phyloP scores from a whole-genome alignment of 805 yeast genomes.

The Maudiozyma serrabonitensis region DNA sequence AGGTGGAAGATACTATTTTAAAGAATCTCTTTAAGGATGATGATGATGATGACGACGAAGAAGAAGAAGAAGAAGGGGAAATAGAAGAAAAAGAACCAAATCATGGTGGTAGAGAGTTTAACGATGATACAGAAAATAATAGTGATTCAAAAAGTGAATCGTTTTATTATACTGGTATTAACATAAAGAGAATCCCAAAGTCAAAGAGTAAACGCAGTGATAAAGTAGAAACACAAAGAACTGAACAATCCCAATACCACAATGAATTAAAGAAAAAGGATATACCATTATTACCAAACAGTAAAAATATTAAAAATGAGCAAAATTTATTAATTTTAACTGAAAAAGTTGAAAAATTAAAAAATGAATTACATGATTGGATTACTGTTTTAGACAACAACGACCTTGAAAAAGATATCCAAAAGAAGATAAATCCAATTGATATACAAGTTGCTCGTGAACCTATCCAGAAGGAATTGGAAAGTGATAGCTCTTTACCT shows the following conservation, averaged over 20 bases:
- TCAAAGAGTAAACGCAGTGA: neutral
- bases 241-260: neutral
- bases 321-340: slow-evolving; percentile 16
- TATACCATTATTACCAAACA: slow-evolving; percentile 17
- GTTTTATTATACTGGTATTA: slow-evolving; percentile 3
- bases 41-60: slow-evolving; percentile 4
- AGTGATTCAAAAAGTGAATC: slow-evolving; percentile 5
- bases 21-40: slow-evolving; percentile 12
- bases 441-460: neutral
- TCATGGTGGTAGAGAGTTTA: neutral
- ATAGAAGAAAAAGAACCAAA: neutral
- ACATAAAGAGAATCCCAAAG: slow-evolving; percentile 1
- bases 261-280: neutral
- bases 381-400: slow-evolving; percentile 13
- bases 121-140: neutral
- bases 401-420: neutral
- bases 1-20: slow-evolving; percentile 10
- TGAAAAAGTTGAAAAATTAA: slow-evolving; percentile 17
- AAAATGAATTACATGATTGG: slow-evolving; percentile 23
- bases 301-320: slow-evolving; percentile 24
- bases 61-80: neutral
- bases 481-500: neutral
- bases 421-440: neutral
- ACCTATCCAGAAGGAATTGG: neutral
- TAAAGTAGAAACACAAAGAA: neutral